These are phyloP conservation scores for Wickerhamomyces chambardii DNA, from an alignment of 805 yeast genomes.

Conservation along the genomic window DNA sequence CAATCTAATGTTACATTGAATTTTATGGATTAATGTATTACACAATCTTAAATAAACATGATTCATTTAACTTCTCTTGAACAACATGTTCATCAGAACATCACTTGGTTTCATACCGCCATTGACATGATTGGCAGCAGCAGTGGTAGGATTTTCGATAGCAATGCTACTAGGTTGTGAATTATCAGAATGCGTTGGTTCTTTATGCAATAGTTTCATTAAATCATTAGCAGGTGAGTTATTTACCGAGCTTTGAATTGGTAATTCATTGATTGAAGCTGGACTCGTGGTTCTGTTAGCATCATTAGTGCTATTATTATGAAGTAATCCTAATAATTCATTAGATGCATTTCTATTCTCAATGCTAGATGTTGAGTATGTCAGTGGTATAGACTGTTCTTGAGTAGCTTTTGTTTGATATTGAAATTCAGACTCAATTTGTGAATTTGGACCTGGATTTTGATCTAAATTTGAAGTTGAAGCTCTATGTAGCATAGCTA, in stretches of 20 bases:
- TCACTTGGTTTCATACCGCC: background rate
- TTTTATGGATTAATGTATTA: too few relatives aligned
- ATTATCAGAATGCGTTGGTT: background rate
- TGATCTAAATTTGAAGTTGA: too few relatives aligned
- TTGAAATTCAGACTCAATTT: background rate
- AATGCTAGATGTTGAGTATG: conserved; percentile 10
- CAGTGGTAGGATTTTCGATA: background rate
- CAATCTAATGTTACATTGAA: too few relatives aligned
- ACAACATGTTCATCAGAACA: background rate
- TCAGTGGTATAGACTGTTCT: too few relatives aligned
- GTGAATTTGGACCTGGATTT: too few relatives aligned
- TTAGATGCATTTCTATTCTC: conserved; percentile 1
- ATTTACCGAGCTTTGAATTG: background rate
- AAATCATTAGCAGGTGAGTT: conserved; percentile 13
- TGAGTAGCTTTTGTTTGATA: too few relatives aligned
- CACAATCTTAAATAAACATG: too few relatives aligned
- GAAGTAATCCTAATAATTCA: conserved; percentile 1
- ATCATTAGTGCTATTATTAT: background rate
- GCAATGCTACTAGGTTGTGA: background rate
- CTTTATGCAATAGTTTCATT: conserved; percentile 9
- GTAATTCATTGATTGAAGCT: background rate
- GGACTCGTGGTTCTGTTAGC: background rate
- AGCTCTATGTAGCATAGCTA: too few relatives aligned
- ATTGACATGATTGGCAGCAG: background rate
- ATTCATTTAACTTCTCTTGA: background rate